These are phyloP conservation scores for Yarrowia sp. DNA, from an alignment of 805 yeast genomes.

Conservation along the genomic window DNA sequence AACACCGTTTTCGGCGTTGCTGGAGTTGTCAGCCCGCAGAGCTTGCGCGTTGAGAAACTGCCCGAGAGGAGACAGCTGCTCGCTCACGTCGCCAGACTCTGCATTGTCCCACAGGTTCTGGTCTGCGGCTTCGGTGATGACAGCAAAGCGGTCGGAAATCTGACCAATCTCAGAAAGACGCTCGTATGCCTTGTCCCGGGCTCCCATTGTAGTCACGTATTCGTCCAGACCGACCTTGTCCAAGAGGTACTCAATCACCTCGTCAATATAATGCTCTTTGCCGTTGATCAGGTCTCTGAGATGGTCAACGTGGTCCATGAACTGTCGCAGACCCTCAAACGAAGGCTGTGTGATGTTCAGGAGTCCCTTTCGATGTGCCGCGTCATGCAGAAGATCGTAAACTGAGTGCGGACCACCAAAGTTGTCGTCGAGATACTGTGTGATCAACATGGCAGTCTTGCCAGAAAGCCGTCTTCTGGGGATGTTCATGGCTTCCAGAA, in stretches of 20 bases:
- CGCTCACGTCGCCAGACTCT: not conserved
- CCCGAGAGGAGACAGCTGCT: slow-evolving; percentile 23
- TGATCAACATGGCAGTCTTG: not conserved
- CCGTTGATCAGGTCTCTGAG: not conserved
- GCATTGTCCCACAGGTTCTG: slow-evolving; percentile 4
- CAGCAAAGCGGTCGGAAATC: slow-evolving; percentile 1
- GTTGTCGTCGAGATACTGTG: not conserved
- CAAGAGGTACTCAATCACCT: slow-evolving; percentile 9
- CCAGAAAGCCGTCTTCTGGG: slow-evolving; percentile 58
- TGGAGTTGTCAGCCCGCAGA: slow-evolving; percentile 29
- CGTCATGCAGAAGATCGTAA: not conserved
- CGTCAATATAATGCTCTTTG: slow-evolving; percentile 10
- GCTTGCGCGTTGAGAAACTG: slow-evolving; percentile 31
- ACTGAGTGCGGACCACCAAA: not conserved
- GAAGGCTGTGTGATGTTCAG: not conserved
- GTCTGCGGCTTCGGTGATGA: not conserved
- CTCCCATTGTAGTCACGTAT: not conserved
- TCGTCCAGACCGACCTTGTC: not conserved
- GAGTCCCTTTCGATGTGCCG: not conserved
- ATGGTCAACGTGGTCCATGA: slow-evolving; percentile 2
- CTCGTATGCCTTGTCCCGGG: not conserved
- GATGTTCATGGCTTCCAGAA: slow-evolving; percentile 53
- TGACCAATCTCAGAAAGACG: not conserved
- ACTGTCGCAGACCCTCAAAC: not conserved
- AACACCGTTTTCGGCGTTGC: slow-evolving; percentile 35